Base-by-base conservation (phyloP, 345 rosid genomes). In the Garcia nutans region DNA sequence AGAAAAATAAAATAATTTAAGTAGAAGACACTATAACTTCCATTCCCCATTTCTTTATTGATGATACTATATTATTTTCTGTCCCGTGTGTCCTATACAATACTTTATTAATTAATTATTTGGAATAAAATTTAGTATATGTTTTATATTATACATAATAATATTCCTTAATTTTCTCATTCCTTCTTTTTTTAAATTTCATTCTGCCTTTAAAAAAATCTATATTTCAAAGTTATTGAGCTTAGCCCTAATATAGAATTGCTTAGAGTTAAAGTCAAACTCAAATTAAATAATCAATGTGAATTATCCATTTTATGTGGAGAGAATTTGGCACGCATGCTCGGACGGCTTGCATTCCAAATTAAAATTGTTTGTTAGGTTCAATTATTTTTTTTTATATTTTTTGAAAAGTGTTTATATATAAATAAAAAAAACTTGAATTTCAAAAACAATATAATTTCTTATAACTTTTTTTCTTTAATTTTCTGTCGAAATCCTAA, bases 221-320 rank as follows among this genome's bases (percentile, higher is more conserved):
- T 47, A 22, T 5, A 42, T 65, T 65, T 42, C 52, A 65, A 65
- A 65, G 54, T 41, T 6, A 37, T 37, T 37, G 16, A 10, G 13
- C 16, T 0, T 41, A 8, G 23, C 70, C 70, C 26, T 42, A 16
- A 55, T 37, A 37, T 37, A 37, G 41, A 37, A 37, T 10, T 55
- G 20, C 62, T 70, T 12, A 10, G 62, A 70, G 11, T 28, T 33
- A 26, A 33, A 56, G 64, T 31, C 49, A 55, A 20, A 11, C 31
- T 5, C 12, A n/a, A 31, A 10, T 52, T 2, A 11, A 37, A 37
- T 37, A 19, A 65, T 7, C 19, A 50, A 23, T 8, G 28, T 19
- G 33, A 58, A 33, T 31, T 24, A 8, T 7, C 41, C n/a, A 71
- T 71, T 56, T 56, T 56, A 71, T 56, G 64, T 37, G 74, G 49